A percentile compares a stretch with the other conserved stretches of the same genome.
phyloP scores from a whole-genome alignment of 805 yeast species.

The Zygosaccharomyces lentus region DNA sequence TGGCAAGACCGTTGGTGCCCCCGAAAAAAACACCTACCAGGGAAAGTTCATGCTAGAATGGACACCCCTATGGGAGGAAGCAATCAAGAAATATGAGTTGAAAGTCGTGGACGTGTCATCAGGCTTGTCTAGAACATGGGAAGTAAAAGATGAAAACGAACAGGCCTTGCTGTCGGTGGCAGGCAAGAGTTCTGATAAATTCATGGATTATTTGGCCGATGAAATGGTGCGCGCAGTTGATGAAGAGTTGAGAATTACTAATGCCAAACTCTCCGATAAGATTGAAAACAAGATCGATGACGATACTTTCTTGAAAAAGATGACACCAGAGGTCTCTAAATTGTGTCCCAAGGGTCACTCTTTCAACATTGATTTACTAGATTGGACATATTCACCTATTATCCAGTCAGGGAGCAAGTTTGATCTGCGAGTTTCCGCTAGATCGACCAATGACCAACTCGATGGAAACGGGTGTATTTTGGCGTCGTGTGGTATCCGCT shows the following conservation, averaged over 20 bases:
- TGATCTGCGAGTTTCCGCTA: slow-evolving; percentile 80
- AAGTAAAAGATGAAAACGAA: slow-evolving; percentile 77
- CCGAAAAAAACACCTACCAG: slow-evolving; percentile 69
- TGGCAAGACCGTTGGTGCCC: slow-evolving; percentile 56
- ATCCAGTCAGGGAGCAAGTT: slow-evolving; percentile 83
- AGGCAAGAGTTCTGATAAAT: slow-evolving; percentile 66
- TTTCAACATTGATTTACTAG: slow-evolving; percentile 71
- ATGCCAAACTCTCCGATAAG: slow-evolving; percentile 65
- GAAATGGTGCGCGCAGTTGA: slow-evolving; percentile 86
- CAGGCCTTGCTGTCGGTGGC: slow-evolving; percentile 62
- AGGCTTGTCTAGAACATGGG: slow-evolving; percentile 56
- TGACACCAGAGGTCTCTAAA: slow-evolving; percentile 45
- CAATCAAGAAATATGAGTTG: slow-evolving; percentile 39
- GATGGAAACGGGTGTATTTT: slow-evolving; percentile 74
- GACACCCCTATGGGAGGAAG: slow-evolving; percentile 43
- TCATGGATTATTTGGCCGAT: slow-evolving; percentile 79
- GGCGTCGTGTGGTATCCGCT: slow-evolving; percentile 80
- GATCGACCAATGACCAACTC: slow-evolving; percentile 59
- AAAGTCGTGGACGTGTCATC: slow-evolving; percentile 47
- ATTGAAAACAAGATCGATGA: slow-evolving; percentile 82
- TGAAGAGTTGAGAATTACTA: slow-evolving; percentile 74
- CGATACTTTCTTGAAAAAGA: slow-evolving; percentile 54
- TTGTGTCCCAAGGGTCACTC: slow-evolving; percentile 47
- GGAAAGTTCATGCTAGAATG: slow-evolving; percentile 87
- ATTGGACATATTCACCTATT: slow-evolving; percentile 93